These are phyloP conservation scores for Craterostigma plantagineum DNA, from an alignment of 257 asterid species.

Conservation along the genomic window DNA sequence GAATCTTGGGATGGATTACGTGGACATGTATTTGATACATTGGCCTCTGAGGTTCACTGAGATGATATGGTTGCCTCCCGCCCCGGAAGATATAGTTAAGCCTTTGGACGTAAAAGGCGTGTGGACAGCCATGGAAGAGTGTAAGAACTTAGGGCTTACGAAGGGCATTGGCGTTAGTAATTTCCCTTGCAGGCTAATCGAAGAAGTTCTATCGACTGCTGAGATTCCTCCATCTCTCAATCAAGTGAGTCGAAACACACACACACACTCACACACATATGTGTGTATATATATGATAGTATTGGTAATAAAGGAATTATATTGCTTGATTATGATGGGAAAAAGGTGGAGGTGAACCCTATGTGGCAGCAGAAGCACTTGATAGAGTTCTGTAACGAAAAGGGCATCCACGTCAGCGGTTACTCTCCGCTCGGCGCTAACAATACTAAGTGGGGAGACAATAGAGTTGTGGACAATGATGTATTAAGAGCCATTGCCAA, in stretches of 20 bases:
- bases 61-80: constrained; percentile 9
- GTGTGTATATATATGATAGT: no score
- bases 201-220: constrained; percentile 21
- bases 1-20: constrained; percentile 32
- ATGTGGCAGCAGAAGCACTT: constrained; percentile 37
- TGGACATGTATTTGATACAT: constrained; percentile 51
- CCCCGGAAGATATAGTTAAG: constrained; percentile 13
- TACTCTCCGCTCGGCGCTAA: constrained; percentile 53
- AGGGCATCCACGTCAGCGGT: constrained; percentile 34
- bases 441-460: constrained; percentile 47
- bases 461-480: constrained; percentile 24
- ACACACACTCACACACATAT: background rate
- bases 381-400: constrained; percentile 26
- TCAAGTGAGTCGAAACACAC: constrained; percentile 23
- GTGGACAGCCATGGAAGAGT: constrained; percentile 65
- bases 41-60: constrained; percentile 28
- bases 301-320: no score
- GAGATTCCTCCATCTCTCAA: constrained; percentile 41
- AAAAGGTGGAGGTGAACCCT: constrained; percentile 41
- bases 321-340: background rate
- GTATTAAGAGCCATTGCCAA: constrained; percentile 23
- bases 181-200: constrained; percentile 26
- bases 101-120: constrained; percentile 29
- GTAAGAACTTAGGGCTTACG: constrained; percentile 34
- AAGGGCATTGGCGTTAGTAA: constrained; percentile 62